These are phyloP conservation scores for Sporisorium iseilematis-ciliati DNA, from an alignment of 1,284 basidiomycete species.

Conservation along the genomic window DNA sequence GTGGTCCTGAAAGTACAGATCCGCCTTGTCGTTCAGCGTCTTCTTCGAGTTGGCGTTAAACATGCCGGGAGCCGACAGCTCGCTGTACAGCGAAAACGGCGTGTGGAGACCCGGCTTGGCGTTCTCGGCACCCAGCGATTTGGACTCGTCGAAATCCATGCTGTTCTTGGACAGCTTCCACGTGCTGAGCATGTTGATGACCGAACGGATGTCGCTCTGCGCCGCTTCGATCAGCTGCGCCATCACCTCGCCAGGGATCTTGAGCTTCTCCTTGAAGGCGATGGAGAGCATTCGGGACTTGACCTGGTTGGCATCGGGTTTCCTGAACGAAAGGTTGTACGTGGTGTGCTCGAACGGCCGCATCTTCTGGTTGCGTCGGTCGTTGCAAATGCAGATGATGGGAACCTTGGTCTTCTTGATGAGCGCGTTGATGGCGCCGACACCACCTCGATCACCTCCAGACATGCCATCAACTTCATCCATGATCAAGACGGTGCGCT, in stretches of 20 bases:
- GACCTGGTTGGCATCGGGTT: conserved; percentile 57
- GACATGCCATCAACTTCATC: conserved; percentile 99
- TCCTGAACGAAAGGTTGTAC: conserved; percentile 75
- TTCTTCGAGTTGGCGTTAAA: conserved; percentile 85
- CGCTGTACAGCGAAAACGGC: conserved; percentile 74
- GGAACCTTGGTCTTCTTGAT: conserved; percentile 97
- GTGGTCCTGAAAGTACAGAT: conserved; percentile 96
- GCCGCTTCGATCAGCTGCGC: conserved; percentile 90
- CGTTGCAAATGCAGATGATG: conserved; percentile 98
- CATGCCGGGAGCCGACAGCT: conserved; percentile 87
- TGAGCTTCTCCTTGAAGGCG: conserved; percentile 77
- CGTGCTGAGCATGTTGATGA: conserved; percentile 97
- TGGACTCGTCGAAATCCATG: conserved; percentile 78
- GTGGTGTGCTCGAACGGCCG: conserved; percentile 84
- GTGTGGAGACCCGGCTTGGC: conserved; percentile 80
- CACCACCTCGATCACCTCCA: conserved; percentile 93
- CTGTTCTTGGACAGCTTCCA: conserved; percentile 75
- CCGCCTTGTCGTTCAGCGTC: conserved; percentile 90
- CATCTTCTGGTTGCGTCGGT: conserved; percentile 85
- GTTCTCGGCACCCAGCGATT: conserved; percentile 82
- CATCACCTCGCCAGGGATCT: conserved; percentile 87
- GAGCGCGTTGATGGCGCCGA: conserved; percentile 89
- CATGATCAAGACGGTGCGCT: conserved; percentile 92
- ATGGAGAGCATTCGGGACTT: conserved; percentile 80
- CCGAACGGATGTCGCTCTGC: conserved; percentile 94